Evolutionary conservation across 2,329 filamentous ascomycete genomes (phyloP), one percentile per base, ranked within the genome.

Genomic region (Hypoxylon sp.): DNA sequence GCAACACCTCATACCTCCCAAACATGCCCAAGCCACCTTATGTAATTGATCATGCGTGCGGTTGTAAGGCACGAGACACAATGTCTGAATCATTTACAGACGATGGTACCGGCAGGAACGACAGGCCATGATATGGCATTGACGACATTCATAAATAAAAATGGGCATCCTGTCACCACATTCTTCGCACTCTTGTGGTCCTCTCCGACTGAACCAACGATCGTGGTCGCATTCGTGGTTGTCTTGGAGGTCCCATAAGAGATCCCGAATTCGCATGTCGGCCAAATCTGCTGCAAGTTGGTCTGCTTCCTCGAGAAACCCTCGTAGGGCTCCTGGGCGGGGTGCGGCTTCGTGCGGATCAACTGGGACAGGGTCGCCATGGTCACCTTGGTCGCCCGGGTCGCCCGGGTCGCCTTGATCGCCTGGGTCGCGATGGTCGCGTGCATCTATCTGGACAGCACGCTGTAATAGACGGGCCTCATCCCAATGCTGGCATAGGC

Each of bases 81-180:
- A 32, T 8, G 5, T 50, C 11, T 11, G 5, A 11, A 19, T 19
- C 27, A 1, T 48, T 48, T 29, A 62, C 12, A 60, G n/a, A 7
- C 82, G 78, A 62, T 87, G 83, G 45, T 67, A 79, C 29, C 79
- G 73, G 60, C 85, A 87, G 2, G 79, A 71, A n/a, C 79, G 75
- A 57, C 85, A 87, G 21, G 78, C 81, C 71, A 77, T 74, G 2
- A 84, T 71, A 3, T 73, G 73, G 61, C 85, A 88, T 51, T 80
- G 76, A 0, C 41, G 50, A 63, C 85, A 86, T 60, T 84, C 79
- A 27, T 78, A 83, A 11, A 87, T 84, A 65, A 76, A 87, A 0
- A 65, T 0, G 0, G 73, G 77, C 46, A 86, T 73, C 1, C 27
- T 11, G n/a, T 72, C 25, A 12, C 37, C 7, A 27, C 74, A 75